Conservation (phyloP, 768 basidiomycete genomes). For the Trametes elegans region DNA sequence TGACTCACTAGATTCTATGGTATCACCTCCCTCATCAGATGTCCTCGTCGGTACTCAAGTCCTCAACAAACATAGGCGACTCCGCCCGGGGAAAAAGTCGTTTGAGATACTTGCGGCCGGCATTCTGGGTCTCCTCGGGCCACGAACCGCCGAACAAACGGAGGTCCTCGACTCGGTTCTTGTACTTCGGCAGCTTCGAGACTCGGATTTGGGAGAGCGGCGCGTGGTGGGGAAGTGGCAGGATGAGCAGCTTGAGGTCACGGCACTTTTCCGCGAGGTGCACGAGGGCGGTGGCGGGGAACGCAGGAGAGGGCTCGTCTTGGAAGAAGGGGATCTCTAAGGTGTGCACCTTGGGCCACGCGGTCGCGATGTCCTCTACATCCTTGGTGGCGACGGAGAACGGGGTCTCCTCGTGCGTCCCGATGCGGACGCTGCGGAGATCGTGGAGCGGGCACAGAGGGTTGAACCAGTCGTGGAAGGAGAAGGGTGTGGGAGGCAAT, state of each 20-base stretch:
- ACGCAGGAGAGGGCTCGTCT: not conserved
- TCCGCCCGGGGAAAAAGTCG: no score
- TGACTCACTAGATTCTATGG: no score
- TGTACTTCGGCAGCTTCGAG: not conserved
- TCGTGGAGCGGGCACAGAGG: not conserved
- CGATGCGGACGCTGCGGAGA: not conserved
- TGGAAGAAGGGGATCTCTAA: not conserved
- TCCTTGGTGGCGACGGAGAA: not conserved
- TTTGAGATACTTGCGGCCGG: no score
- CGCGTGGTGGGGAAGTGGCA: not conserved
- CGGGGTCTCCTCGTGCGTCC: not conserved
- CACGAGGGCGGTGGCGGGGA: constrained; percentile 1
- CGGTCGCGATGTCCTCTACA: not conserved
- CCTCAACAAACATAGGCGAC: no score
- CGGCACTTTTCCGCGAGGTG: not conserved
- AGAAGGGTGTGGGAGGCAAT: not conserved
- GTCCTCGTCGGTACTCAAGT: no score
- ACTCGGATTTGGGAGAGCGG: not conserved
- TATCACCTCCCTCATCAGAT: no score
- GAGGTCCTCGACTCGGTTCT: not conserved
- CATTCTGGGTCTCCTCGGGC: not conserved
- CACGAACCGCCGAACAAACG: not conserved
- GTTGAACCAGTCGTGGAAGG: constrained; percentile 4
- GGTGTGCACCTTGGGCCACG: not conserved
- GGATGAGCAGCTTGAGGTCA: not conserved